Base-by-base conservation (phyloP, 1,284 basidiomycete species). In the Phenoliferia sp. region DNA sequence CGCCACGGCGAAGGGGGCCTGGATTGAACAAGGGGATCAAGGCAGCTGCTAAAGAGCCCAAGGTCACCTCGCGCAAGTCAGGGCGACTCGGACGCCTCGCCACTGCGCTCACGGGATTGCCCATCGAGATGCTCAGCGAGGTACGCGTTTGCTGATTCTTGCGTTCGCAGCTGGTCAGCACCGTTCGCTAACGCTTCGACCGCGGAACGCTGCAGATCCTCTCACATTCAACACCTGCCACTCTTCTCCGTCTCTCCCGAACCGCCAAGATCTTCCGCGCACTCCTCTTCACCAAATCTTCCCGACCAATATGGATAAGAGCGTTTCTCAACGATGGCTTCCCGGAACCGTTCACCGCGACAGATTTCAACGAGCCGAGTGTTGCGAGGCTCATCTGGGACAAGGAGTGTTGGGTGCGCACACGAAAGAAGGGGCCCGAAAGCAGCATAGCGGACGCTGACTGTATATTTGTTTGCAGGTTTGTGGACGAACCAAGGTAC, bases 401-500 rank as follows among this genome's bases (percentile, higher is more conserved):
- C 63, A 64, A 64, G 58, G 63, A 64, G 50, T 64, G 63, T 35
- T 26, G 22, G n/a, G 63, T 64, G 19, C 36, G 63, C 33, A 19
- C 33, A 44, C 39, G 39, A 6, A 15, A 17, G 29, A 28, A 15
- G 26, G n/a, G 22, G 31, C 33, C 44, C 39, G 28, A 33, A 3
- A 9, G 22, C 6, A 6, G n/a, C 33, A 16, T 17, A 19, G 50
- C 31, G 10, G 48, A 34, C 5, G 10, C 31, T 50, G 31, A 22
- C 48, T 26, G 22, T 44, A 12, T 12, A 22, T 22, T 26, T 33
- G 33, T 22, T 3, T 3, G n/a, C 31, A 64, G 63, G 31, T 50
- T 9, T 64, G 63, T 50, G 63, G 63, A 16, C 39, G 63, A 12
- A 39, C 32, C 22, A 64, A 64, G 58, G 63, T 64, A 28, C 63